A percentile compares a stretch with the other conserved stretches of the same genome.
Evolutionary conservation across 805 yeast species (phyloP).

Genomic region (Naumovozyma dairenensis): DNA sequence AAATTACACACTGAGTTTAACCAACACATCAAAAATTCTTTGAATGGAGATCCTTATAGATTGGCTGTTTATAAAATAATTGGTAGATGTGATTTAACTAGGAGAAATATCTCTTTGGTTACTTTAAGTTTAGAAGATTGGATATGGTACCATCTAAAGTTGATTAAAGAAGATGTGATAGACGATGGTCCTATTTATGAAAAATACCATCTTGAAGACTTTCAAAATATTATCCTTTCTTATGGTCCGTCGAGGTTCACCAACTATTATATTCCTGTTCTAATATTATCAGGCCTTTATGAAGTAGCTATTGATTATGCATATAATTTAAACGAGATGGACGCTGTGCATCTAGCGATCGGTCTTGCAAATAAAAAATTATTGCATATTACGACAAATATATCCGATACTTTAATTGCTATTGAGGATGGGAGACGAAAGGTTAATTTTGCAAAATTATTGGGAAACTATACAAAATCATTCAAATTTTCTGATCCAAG

Average conservation of each 20-base stretch:
- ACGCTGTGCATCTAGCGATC: conserved; percentile 83
- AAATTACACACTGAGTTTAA: conserved; percentile 72
- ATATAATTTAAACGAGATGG: conserved; percentile 55
- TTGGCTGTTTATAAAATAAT: conserved; percentile 83
- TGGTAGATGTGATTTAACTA: conserved; percentile 76
- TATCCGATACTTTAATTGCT: conserved; percentile 1
- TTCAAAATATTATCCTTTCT: conserved; percentile 60
- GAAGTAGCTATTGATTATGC: conserved; percentile 65
- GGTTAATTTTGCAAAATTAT: conserved; percentile 45
- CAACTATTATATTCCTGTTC: conserved; percentile 61
- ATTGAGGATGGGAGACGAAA: conserved; percentile 29
- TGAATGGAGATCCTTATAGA: conserved; percentile 76
- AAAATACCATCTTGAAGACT: conserved; percentile 58
- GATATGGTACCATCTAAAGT: conserved; percentile 86
- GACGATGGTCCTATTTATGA: conserved; percentile 52
- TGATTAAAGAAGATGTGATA: conserved; percentile 50
- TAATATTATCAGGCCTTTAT: conserved; percentile 68
- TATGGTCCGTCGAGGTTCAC: conserved; percentile 69
- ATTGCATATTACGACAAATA: conserved; percentile 25
- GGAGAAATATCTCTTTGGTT: conserved; percentile 59
- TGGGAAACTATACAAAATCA: conserved; percentile 73
- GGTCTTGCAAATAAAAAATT: conserved; percentile 67
- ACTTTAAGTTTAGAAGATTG: conserved; percentile 84
- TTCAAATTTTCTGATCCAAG: conserved; percentile 82
- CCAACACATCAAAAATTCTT: conserved; percentile 62